These are phyloP conservation scores for Neofusicoccum ribis DNA, from an alignment of 2,329 filamentous ascomycete species.

Conservation along the genomic window DNA sequence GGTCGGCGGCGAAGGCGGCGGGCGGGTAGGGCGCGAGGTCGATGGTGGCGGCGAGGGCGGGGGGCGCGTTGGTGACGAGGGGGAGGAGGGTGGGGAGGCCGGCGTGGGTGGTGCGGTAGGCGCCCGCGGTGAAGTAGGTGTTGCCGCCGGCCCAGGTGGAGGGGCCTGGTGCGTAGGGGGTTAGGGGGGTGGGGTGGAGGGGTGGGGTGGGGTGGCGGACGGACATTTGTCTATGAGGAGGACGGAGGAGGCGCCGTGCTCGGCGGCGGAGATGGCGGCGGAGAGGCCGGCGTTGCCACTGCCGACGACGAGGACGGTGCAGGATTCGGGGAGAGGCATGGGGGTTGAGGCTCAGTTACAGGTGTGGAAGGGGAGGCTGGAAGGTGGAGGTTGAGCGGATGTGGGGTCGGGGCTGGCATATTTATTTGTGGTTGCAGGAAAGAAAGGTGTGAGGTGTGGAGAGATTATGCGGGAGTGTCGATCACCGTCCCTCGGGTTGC, in stretches of 20 bases:
- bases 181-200: background rate
- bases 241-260: conserved; percentile 41
- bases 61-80: too few relatives aligned
- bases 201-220: background rate
- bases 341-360: background rate
- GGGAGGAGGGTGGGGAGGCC: too few relatives aligned
- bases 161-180: background rate
- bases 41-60: too few relatives aligned
- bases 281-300: conserved; percentile 66
- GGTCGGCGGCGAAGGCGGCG: too few relatives aligned
- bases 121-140: too few relatives aligned
- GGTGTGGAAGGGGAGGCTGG: background rate
- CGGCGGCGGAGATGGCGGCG: conserved; percentile 58
- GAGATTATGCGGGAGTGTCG: background rate
- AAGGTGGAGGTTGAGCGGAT: background rate
- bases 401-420: too few relatives aligned
- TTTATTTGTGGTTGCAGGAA: background rate
- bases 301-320: conserved; percentile 57
- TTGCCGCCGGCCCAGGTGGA: too few relatives aligned
- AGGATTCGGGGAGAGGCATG: background rate
- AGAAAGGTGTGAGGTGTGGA: background rate
- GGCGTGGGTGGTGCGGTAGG: too few relatives aligned
- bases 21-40: too few relatives aligned
- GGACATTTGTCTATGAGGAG: conserved; percentile 63
- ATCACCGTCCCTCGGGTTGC: background rate